Base-by-base conservation (phyloP, 768 basidiomycete species). In the Pleurotus giganteus region DNA sequence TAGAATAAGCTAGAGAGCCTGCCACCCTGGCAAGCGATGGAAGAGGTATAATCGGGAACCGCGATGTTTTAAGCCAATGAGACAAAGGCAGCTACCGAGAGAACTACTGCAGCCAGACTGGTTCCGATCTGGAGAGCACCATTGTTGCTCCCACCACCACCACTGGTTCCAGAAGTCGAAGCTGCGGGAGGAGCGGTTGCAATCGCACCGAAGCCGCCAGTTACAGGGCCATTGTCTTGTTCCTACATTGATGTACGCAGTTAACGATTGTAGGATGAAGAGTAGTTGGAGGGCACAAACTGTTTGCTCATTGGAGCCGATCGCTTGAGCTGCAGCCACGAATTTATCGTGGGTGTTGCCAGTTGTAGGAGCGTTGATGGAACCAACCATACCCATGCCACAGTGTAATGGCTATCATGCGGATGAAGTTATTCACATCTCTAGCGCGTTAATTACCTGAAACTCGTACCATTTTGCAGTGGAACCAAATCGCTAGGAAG, bases 401-500 rank as follows among this genome's bases (percentile, higher is more conserved):
- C 82, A 83, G 62, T 83, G 81, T 2, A 31, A 36, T 8, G 61
- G 47, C 63, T 69, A 43, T 27, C 8, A 37, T 19, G 9, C 5
- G 15, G 27, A 55, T 21, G 27, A 7, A 46, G 13, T 39, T 28
- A 34, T 5, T 37, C 24, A 31, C 27, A n/a, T n/a, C n/a, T n/a
- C 29, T 17, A 1, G 12, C 19, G 7, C 28, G 29, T 9, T 15
- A 19, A 27, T 27, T 41, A 4, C 24, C 8, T 5, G 27, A 34
- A 19, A 26, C 29, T 27, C 51, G 47, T 32, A 70, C 71, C 53
- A 70, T 65, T 64, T 81, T 80, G 71, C 81, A 82, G 62, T 77
- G 76, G 77, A 76, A 82, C 76, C 76, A 84, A 53, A 84, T 78
- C 17, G 81, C 80, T 83, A 54, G n/a, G 46, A 31, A 42, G 17